Evolutionary conservation across 2,329 filamentous ascomycete genomes (phyloP).

Genomic region (Boeremia exigua): DNA sequence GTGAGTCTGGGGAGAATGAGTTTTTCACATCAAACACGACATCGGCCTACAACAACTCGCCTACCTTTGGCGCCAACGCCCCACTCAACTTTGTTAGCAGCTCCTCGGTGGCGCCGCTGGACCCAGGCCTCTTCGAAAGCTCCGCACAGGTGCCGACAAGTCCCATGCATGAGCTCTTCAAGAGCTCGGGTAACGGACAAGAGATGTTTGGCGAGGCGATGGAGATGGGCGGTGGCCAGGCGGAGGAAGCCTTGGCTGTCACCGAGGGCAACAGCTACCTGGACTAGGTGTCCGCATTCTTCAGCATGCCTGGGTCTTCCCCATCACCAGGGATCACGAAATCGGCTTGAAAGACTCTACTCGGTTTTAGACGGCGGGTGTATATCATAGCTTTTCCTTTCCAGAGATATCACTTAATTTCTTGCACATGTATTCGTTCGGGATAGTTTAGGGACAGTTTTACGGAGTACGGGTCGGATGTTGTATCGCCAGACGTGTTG

Average conservation of each 20-base stretch:
- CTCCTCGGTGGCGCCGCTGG: slow-evolving; percentile 41
- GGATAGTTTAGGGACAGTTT: not conserved
- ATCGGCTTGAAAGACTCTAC: not conserved
- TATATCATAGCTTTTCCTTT: slow-evolving; percentile 3
- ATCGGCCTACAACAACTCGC: slow-evolving; percentile 41
- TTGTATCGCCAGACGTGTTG: slow-evolving; percentile 2
- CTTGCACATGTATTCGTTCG: slow-evolving; percentile 20
- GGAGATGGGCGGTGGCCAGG: slow-evolving; percentile 45
- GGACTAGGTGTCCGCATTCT: slow-evolving; percentile 31
- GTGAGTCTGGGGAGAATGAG: slow-evolving; percentile 37
- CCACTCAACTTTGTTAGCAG: slow-evolving; percentile 38
- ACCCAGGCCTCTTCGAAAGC: slow-evolving; percentile 47
- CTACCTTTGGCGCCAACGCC: slow-evolving; percentile 41
- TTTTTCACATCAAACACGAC: slow-evolving; percentile 41
- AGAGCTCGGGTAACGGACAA: slow-evolving; percentile 44
- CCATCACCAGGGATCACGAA: not conserved
- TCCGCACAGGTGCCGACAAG: slow-evolving; percentile 38
- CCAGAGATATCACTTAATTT: not conserved
- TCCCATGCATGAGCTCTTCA: slow-evolving; percentile 46
- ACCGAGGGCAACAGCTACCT: slow-evolving; percentile 44
- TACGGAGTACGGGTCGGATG: not conserved
- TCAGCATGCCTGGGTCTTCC: slow-evolving; percentile 1
- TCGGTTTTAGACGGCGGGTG: not conserved
- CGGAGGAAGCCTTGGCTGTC: slow-evolving; percentile 46
- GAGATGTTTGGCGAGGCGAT: slow-evolving; percentile 47